Percentiles rank a stretch among this genome's conserved stretches.
Evolutionary conservation across 1,139 yeast species (phyloP).

Genomic region (Debaryomycetaceae sp.): DNA sequence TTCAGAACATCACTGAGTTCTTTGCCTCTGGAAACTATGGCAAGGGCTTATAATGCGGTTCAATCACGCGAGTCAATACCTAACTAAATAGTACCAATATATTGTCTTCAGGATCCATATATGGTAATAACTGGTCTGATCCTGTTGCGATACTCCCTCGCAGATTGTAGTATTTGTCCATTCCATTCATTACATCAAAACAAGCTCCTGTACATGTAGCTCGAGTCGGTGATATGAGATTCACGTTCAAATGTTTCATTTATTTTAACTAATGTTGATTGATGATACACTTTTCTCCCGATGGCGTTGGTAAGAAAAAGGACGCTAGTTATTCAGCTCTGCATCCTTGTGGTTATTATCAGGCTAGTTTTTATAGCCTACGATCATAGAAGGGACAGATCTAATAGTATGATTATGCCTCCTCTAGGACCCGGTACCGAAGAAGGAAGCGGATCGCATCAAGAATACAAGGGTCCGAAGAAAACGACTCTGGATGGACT

Average conservation of each 20-base stretch:
- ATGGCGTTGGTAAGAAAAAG: background rate
- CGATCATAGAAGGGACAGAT: background rate
- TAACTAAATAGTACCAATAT: background rate
- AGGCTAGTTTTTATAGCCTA: background rate
- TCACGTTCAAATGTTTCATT: too few relatives aligned
- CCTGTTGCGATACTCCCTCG: too few relatives aligned
- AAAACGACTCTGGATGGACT: background rate
- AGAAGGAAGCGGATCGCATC: background rate
- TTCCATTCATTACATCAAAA: too few relatives aligned
- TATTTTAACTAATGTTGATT: too few relatives aligned
- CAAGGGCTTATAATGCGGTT: slow-evolving; percentile 64
- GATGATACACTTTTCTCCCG: too few relatives aligned
- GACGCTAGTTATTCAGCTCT: background rate
- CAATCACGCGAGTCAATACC: background rate
- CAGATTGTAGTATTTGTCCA: too few relatives aligned
- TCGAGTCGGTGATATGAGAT: too few relatives aligned
- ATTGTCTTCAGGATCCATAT: too few relatives aligned
- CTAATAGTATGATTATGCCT: background rate
- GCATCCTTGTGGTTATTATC: background rate
- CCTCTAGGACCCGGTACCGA: background rate
- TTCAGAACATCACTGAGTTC: slow-evolving; percentile 68
- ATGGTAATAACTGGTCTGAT: too few relatives aligned
- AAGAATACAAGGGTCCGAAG: background rate
- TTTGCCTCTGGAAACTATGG: slow-evolving; percentile 81
- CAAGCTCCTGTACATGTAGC: too few relatives aligned